These are phyloP conservation scores for Aureobasidium zeae DNA, from an alignment of 2,329 filamentous ascomycete genomes.

Conservation along the genomic window DNA sequence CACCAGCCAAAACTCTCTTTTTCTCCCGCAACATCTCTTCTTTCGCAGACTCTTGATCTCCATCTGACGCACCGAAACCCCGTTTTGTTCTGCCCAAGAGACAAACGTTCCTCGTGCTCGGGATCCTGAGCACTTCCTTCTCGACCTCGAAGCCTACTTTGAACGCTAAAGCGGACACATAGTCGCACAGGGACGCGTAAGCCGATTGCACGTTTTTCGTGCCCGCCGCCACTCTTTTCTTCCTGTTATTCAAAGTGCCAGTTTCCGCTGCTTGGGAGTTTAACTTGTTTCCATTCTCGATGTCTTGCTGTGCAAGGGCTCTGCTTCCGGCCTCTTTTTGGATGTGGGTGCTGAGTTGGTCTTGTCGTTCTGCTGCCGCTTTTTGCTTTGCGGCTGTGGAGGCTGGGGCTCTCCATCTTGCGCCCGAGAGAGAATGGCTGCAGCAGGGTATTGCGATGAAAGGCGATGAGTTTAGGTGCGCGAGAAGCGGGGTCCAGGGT, in stretches of 20 bases:
- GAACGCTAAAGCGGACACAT: conserved; percentile 59
- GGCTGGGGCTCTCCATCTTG: conserved; percentile 54
- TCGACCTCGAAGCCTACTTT: conserved; percentile 70
- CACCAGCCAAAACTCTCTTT: no score
- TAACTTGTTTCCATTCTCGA: not conserved
- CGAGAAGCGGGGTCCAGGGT: conserved; percentile 87
- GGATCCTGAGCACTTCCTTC: conserved; percentile 79
- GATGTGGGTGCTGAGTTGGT: no score
- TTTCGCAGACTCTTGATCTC: no score
- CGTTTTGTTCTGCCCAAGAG: conserved; percentile 50
- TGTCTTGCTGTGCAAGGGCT: no score
- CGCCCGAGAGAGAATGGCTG: conserved; percentile 74
- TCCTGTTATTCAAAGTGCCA: conserved; percentile 28
- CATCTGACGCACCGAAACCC: conserved; percentile 32
- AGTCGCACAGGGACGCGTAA: conserved; percentile 75
- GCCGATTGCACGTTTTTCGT: conserved; percentile 49
- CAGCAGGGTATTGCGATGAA: conserved; percentile 96
- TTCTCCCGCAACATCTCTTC: no score
- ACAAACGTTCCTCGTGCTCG: conserved; percentile 79
- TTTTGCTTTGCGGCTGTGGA: conserved; percentile 5
- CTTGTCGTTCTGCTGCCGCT: not conserved
- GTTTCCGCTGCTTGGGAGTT: conserved; percentile 26
- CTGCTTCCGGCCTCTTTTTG: no score
- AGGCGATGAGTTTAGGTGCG: conserved; percentile 61
- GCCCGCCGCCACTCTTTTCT: conserved; percentile 21